Evolutionary conservation across 2,329 filamentous ascomycete genomes (phyloP).

Genomic region (Ambrosiella xylebori): DNA sequence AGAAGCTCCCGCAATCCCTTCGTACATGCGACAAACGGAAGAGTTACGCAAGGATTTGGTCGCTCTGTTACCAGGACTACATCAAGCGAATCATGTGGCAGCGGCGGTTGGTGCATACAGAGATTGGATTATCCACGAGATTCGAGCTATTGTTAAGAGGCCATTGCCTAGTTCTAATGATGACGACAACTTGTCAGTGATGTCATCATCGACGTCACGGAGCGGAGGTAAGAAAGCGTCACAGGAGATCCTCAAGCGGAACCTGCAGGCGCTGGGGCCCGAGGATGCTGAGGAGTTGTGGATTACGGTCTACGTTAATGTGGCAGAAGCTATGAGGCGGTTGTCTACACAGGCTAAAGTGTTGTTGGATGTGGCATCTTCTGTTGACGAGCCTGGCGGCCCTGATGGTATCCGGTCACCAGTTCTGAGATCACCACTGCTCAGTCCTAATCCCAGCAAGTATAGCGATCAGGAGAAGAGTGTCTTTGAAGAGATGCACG

Average conservation of each 20-base stretch:
- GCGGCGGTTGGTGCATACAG: slow-evolving; percentile 72
- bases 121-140: slow-evolving; percentile 68
- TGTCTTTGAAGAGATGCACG: slow-evolving; percentile 58
- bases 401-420: slow-evolving; percentile 28
- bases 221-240: slow-evolving; percentile 23
- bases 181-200: slow-evolving; percentile 80
- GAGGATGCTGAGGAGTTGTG: slow-evolving; percentile 75
- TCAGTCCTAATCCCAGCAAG: slow-evolving; percentile 30
- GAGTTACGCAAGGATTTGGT: slow-evolving; percentile 53
- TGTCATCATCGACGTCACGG: slow-evolving; percentile 60
- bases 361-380: slow-evolving; percentile 81
- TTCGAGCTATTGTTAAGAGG: slow-evolving; percentile 67
- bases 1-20: slow-evolving; percentile 52
- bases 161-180: slow-evolving; percentile 85
- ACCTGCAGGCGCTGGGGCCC: slow-evolving; percentile 66
- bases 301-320: slow-evolving; percentile 64
- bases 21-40: slow-evolving; percentile 60
- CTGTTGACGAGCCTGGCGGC: slow-evolving; percentile 26
- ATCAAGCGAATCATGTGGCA: slow-evolving; percentile 61
- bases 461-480: slow-evolving; percentile 23
- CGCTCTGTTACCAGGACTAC: slow-evolving; percentile 59
- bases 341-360: slow-evolving; percentile 86
- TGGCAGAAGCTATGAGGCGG: slow-evolving; percentile 72
- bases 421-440: slow-evolving; percentile 32
- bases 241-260: slow-evolving; percentile 76